Evolutionary conservation across 1,139 yeast genomes (phyloP).

Genomic region (Candida smagusa): DNA sequence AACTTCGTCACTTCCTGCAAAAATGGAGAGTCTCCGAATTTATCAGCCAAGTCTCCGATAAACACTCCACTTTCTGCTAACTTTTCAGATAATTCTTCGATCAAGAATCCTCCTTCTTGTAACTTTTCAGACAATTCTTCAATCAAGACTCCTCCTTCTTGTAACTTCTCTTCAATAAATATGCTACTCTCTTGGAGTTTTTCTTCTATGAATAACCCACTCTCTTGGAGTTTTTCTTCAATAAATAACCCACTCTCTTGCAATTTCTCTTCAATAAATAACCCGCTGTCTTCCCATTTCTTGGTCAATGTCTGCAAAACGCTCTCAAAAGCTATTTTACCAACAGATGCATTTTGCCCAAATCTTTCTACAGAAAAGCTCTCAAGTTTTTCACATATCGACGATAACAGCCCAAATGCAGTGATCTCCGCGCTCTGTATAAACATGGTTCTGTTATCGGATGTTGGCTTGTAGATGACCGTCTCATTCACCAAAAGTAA

Average conservation of each 20-base stretch:
- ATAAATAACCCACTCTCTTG: conserved; percentile 19
- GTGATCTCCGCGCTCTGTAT: conserved; percentile 84
- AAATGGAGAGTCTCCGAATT: conserved; percentile 20
- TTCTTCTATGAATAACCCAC: conserved; percentile 26
- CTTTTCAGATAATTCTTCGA: too few species aligned
- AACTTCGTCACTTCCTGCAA: conserved; percentile 40
- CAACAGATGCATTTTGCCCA: conserved; percentile 80
- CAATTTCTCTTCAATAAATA: conserved; percentile 24
- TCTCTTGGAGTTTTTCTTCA: conserved; percentile 34
- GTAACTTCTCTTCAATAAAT: too few species aligned
- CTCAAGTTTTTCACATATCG: conserved; percentile 78
- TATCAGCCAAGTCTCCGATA: conserved; percentile 4
- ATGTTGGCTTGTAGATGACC: conserved; percentile 72
- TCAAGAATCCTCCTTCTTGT: conserved; percentile 7
- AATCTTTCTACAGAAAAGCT: conserved; percentile 91
- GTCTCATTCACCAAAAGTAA: conserved; percentile 80
- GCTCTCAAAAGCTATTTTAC: conserved; percentile 78
- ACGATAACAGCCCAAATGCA: conserved; percentile 70
- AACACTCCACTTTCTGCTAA: too few species aligned
- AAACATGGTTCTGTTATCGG: conserved; percentile 52
- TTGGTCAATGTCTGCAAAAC: conserved; percentile 58
- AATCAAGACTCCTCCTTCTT: conserved; percentile 7
- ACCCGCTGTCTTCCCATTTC: conserved; percentile 42
- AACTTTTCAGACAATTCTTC: too few species aligned
- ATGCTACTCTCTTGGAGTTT: too few species aligned